Evolutionary conservation across 768 basidiomycete genomes (phyloP), one percentile per base, ranked within the genome.

Genomic region (Boletus subparvulus): DNA sequence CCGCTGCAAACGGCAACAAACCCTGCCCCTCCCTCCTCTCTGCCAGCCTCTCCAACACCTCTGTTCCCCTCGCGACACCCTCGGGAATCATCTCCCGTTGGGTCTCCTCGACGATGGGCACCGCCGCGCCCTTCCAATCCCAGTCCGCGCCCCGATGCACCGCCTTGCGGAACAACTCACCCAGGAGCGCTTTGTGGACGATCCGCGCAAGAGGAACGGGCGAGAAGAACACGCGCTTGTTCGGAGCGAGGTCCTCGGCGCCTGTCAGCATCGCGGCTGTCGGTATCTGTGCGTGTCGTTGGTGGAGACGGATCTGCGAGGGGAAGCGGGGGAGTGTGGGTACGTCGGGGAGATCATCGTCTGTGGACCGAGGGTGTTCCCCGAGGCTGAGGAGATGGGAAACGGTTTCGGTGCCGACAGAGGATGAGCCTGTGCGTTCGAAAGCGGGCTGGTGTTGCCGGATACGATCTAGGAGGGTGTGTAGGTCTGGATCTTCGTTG

Each of bases 301-400:
- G 36, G 33, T 13, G 50, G 4, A 24, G n/a, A 30, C 32, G 39
- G 6, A 36, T 10, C 32, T 33, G 47, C 3, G 46, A 3, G 19
- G 42, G 33, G 4, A 50, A 19, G 32, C 14, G 35, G 11, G 56
- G 30, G 10, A 59, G 36, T 28, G 24, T 7, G 11, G 44, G 30
- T 30, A 41, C 16, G 30, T 17, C 3, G 6, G 48, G 41, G 14
- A 62, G 48, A 33, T 66, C 65, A 21, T 42, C 41, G 13, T 37
- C 16, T 1, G 37, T 56, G 32, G 39, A 11, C 1, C 53, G 48
- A 8, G 45, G 0, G 12, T 32, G 43, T 4, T 62, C 61, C 4
- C 57, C 60, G 1, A 73, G 65, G 7, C 19, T 32, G 5, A 71
- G 57, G 51, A 73, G 59, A 19, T 69, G 63, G 0, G 67, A 33